A percentile compares a stretch with the other conserved stretches of the same genome.
Evolutionary conservation across 2,329 filamentous ascomycete species (phyloP).

Genomic region (Graphilbum sp.): DNA sequence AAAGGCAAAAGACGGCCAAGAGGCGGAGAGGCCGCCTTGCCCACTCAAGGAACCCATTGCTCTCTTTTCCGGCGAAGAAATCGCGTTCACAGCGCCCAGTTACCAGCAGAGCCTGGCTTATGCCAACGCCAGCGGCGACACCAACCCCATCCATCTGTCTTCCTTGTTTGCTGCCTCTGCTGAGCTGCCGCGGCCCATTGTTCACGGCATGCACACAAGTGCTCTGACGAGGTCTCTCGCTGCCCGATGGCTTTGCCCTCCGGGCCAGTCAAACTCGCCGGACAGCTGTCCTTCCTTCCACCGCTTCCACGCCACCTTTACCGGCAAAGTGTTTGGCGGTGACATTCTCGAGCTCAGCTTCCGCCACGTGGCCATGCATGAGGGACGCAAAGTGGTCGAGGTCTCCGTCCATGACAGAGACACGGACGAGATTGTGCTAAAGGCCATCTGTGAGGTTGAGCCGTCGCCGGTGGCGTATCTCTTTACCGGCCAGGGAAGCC

Average conservation of each 20-base stretch:
- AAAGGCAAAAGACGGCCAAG: too few species aligned
- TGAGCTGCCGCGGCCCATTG: slow-evolving; percentile 90
- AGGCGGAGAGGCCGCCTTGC: too few species aligned
- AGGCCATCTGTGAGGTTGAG: slow-evolving; percentile 93
- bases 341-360: slow-evolving; percentile 90
- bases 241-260: slow-evolving; percentile 95
- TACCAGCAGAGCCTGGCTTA: too few species aligned
- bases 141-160: slow-evolving; percentile 97
- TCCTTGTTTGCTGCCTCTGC: slow-evolving; percentile 93
- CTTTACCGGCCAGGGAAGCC: slow-evolving; percentile 95
- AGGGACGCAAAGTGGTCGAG: slow-evolving; percentile 98
- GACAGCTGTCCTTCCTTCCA: slow-evolving; percentile 90
- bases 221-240: slow-evolving; percentile 86
- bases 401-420: slow-evolving; percentile 92
- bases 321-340: slow-evolving; percentile 98
- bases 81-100: too few species aligned
- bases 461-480: slow-evolving; percentile 94
- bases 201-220: slow-evolving; percentile 98
- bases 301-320: slow-evolving; percentile 89
- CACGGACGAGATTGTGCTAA: slow-evolving; percentile 86
- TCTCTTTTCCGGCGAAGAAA: too few species aligned
- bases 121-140: slow-evolving; percentile 93
- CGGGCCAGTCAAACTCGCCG: slow-evolving; percentile 97
- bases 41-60: too few species aligned
- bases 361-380: slow-evolving; percentile 94